phyloP scores from a whole-genome alignment of 371 early-diverging fungal species.

The Apophysomyces trapeziformis region DNA sequence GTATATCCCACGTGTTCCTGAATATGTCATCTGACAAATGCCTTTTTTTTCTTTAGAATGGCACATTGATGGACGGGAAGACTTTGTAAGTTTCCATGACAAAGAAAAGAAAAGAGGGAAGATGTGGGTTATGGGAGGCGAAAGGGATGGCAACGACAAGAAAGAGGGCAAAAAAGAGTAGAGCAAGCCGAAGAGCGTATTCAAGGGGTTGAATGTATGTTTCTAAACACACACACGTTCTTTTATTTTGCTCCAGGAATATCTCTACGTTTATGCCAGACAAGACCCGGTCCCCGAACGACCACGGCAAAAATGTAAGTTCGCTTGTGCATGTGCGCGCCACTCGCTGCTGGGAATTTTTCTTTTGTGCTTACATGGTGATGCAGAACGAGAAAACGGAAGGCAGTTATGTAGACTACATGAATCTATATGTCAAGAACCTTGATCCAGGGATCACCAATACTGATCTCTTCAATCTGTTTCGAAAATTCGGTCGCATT shows the following conservation, averaged over 20 bases:
- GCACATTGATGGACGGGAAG: conserved; percentile 15
- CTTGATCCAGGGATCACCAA: conserved; percentile 39
- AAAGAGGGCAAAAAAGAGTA: not conserved
- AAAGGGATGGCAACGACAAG: not conserved
- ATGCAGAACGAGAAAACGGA: conserved; percentile 10
- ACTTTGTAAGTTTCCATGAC: conserved; percentile 23
- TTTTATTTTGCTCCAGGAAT: not conserved
- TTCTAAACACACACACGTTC: too few relatives aligned
- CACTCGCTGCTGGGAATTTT: not conserved
- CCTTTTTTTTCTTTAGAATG: conserved; percentile 19
- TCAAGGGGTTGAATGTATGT: not conserved
- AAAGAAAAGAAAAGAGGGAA: not conserved
- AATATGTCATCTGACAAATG: conserved; percentile 10
- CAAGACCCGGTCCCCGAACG: conserved; percentile 4
- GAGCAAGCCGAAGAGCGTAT: not conserved
- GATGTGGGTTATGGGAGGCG: not conserved
- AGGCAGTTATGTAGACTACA: conserved; percentile 23
- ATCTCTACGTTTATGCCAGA: conserved; percentile 8
- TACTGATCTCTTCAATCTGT: conserved; percentile 41
- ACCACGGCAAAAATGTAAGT: conserved; percentile 8
- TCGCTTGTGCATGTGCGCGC: conserved; percentile 5
- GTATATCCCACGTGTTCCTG: conserved; percentile 22
- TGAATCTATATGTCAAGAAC: conserved; percentile 48
- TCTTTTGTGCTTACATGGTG: not conserved
- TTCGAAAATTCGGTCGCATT: conserved; percentile 45